Evolutionary conservation across 441 rosid species (phyloP), one percentile per base, ranked within the genome.

Genomic region (Metrosideros polymorpha): DNA sequence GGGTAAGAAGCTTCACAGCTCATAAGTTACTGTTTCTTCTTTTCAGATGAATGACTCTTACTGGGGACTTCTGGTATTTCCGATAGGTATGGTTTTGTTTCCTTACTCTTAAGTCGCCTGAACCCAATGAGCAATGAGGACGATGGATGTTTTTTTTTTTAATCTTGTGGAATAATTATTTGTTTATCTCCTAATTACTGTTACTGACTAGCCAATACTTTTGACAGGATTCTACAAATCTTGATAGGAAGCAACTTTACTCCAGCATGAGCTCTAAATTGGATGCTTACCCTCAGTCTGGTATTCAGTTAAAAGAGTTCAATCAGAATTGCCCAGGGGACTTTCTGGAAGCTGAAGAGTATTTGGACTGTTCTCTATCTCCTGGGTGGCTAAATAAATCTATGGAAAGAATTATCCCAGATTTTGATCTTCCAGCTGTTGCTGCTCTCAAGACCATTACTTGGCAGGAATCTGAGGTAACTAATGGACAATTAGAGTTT

Each of bases 1-100:
- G 91, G 96, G 98, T 96, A 85, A 89, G 95, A 85, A 82, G 86
- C 85, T 63, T 82, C 76, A 83, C 32, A 10, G n/a, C 27, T 49
- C 30, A 84, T 56, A 63, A 10, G 83, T 55, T 52, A 49, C 39
- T 82, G 53, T 86, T 66, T 83, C 29, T 51, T 84, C 88, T 85
- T 88, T 45, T 83, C 83, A 84, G 27, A 17, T 82, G 15, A 3
- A 14, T 89, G 79, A 49, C 84, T 84, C 71, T 83, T 87, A n/a
- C 91, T 82, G 86, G 89, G 90, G 55, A 88, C 87, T 91, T 82
- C 29, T 22, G 47, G 82, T 63, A 59, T 83, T 82, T 82, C 12
- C 52, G 10, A 7, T 83, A 52, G 49, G 84, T 52, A 8, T 53
- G 84, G 57, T 53, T 55, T 83, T 51, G 84, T 55, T 83, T 83